Percentiles rank a stretch among this genome's conserved stretches.
These are phyloP conservation scores for Eucalyptus cloeziana DNA, from an alignment of 345 rosid genomes.

Conservation along the genomic window DNA sequence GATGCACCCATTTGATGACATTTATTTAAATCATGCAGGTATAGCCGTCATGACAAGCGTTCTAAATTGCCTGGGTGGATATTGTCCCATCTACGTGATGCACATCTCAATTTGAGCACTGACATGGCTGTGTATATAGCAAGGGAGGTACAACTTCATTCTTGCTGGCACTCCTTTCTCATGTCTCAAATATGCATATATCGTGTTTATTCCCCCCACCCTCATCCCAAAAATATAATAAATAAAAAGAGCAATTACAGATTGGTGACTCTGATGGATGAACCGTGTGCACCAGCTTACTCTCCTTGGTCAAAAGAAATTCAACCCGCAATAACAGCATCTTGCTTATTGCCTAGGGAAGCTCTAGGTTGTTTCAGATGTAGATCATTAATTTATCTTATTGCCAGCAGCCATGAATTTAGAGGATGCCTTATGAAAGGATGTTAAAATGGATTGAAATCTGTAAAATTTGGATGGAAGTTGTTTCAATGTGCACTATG, in stretches of 20 bases:
- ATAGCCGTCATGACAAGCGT: conserved; percentile 95
- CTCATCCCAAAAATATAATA: not conserved
- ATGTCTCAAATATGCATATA: not conserved
- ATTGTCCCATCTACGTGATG: conserved; percentile 78
- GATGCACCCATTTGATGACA: not conserved
- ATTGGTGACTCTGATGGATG: not conserved
- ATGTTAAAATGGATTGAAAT: not conserved
- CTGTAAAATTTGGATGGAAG: not conserved
- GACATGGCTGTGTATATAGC: conserved; percentile 95
- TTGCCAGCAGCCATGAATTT: not conserved
- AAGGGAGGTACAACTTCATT: conserved; percentile 47
- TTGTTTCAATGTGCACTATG: not conserved
- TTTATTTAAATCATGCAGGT: conserved; percentile 31
- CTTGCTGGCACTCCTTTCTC: not conserved
- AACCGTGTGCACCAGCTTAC: not conserved
- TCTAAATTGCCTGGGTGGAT: conserved; percentile 98
- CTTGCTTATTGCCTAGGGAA: not conserved
- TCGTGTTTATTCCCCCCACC: not conserved
- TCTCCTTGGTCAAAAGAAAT: not conserved
- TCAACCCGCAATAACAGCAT: not conserved
- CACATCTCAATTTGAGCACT: conserved; percentile 88
- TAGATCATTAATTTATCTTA: not conserved
- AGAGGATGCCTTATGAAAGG: not conserved
- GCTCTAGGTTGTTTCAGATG: not conserved
- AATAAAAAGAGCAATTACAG: not conserved